These are phyloP conservation scores for Trebouxia gelatinosa DNA, from an alignment of 163 green algal species.

Conservation along the genomic window DNA sequence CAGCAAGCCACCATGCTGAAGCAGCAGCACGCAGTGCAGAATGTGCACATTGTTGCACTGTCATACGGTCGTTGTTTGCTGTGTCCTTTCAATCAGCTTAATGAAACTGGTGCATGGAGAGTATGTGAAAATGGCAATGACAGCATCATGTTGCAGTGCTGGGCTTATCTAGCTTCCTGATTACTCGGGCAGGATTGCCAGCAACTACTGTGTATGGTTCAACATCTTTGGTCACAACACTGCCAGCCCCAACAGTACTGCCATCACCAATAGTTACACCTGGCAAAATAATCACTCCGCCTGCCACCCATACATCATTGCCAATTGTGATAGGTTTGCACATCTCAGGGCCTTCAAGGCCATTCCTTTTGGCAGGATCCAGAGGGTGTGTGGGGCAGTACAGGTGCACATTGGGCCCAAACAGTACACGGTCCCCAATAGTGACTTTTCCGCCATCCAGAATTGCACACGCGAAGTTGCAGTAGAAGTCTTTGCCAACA, in stretches of 20 bases:
- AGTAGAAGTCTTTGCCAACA: constrained; percentile 37
- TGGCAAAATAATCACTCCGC: neutral
- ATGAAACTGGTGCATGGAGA: too few relatives aligned
- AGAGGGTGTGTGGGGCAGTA: constrained; percentile 32
- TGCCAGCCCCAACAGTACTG: constrained; percentile 38
- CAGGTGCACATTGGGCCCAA: constrained; percentile 32
- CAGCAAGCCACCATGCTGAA: too few relatives aligned
- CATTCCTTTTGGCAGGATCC: constrained; percentile 31
- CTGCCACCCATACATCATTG: constrained; percentile 27
- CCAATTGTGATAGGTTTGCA: constrained; percentile 37
- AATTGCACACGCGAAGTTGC: constrained; percentile 40
- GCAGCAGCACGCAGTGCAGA: too few relatives aligned
- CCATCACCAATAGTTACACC: constrained; percentile 44
- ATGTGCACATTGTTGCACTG: too few relatives aligned
- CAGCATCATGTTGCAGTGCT: too few relatives aligned
- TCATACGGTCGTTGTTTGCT: too few relatives aligned
- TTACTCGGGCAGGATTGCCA: constrained; percentile 43
- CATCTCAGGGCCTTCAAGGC: constrained; percentile 35
- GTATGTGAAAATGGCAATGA: too few relatives aligned
- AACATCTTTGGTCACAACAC: constrained; percentile 48
- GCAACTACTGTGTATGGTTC: constrained; percentile 38
- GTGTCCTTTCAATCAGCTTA: too few relatives aligned
- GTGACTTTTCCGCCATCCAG: constrained; percentile 33
- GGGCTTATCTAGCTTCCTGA: constrained; percentile 28
- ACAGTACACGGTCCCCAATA: constrained; percentile 36